These are phyloP conservation scores for Xylaria sp. DNA, from an alignment of 2,329 filamentous ascomycete genomes.

Conservation along the genomic window DNA sequence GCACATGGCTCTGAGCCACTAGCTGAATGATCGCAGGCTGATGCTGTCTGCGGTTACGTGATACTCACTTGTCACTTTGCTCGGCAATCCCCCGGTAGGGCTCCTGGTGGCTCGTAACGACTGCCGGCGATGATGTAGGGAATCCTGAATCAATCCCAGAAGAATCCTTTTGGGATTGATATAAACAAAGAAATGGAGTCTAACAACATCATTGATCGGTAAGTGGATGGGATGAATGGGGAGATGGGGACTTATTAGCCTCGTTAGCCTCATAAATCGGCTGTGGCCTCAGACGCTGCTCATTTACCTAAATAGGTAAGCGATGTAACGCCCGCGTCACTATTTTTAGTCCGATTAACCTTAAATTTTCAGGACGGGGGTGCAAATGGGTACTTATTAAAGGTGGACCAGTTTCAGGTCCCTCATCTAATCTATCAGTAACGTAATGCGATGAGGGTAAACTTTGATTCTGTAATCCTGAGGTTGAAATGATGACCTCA, in stretches of 20 bases:
- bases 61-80: neutral
- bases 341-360: conserved; percentile 37
- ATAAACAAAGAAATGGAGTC: conserved; percentile 1
- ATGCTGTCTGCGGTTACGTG: neutral
- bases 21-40: neutral
- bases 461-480: neutral
- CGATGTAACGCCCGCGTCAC: conserved; percentile 23
- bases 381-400: neutral
- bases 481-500: neutral
- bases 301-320: conserved; percentile 26
- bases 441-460: conserved; percentile 9
- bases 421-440: conserved; percentile 4
- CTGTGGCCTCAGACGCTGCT: neutral
- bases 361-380: conserved; percentile 28
- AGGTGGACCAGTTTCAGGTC: conserved; percentile 24
- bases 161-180: conserved; percentile 16
- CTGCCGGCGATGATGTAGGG: conserved; percentile 19
- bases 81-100: neutral
- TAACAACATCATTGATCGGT: conserved; percentile 15
- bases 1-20: conserved; percentile 9
- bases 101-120: conserved; percentile 14
- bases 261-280: conserved; percentile 3
- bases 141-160: conserved; percentile 13
- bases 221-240: neutral
- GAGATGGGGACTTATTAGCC: neutral